Evolutionary conservation across 2,329 filamentous ascomycete genomes (phyloP).

Genomic region (Orbilia javanica): DNA sequence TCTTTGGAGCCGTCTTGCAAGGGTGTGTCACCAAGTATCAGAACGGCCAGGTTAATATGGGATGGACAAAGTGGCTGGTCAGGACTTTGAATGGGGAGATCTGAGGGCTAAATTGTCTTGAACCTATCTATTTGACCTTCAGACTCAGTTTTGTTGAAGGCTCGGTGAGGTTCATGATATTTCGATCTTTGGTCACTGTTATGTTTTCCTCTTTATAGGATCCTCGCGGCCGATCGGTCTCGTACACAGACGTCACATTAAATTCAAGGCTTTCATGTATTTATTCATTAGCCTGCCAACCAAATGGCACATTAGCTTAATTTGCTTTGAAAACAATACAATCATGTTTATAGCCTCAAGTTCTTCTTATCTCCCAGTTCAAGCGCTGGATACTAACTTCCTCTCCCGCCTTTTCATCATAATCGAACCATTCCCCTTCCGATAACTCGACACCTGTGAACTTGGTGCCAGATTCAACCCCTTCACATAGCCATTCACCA

Average conservation of each 20-base stretch:
- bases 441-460: conserved; percentile 84
- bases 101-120: not conserved
- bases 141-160: not conserved
- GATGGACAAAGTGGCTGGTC: conserved; percentile 41
- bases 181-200: not conserved
- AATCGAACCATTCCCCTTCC: conserved; percentile 98
- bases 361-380: conserved; percentile 84
- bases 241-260: too few species aligned
- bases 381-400: conserved; percentile 93
- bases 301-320: not conserved
- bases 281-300: not conserved
- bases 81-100: conserved; percentile 46
- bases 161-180: not conserved
- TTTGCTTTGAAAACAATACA: not conserved
- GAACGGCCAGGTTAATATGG: conserved; percentile 24
- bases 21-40: conserved; percentile 26
- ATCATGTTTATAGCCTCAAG: conserved; percentile 66
- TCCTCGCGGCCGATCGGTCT: too few species aligned
- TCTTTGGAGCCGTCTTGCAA: conserved; percentile 34
- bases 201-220: conserved; percentile 1
- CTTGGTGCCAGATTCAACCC: conserved; percentile 81
- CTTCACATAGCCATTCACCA: conserved; percentile 91
- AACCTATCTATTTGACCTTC: not conserved
- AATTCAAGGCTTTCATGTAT: conserved; percentile 7
- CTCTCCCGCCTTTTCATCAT: conserved; percentile 91